These are phyloP conservation scores for Mallotus nudiflorus DNA, from an alignment of 345 rosid species.

Conservation along the genomic window DNA sequence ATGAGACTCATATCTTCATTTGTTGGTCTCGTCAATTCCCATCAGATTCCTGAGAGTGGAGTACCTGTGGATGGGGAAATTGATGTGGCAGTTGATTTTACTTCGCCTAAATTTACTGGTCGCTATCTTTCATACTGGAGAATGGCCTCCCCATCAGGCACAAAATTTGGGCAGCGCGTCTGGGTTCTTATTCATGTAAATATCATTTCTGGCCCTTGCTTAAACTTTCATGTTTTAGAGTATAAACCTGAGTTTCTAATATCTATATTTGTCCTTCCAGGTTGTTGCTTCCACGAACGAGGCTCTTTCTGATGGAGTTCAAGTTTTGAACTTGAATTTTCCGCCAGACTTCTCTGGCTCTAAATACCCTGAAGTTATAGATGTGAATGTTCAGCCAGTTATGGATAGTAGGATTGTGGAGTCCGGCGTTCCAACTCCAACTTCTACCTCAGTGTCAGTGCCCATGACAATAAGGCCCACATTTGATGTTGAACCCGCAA, in stretches of 20 bases:
- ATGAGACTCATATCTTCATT: neutral
- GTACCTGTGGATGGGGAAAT: constrained; percentile 63
- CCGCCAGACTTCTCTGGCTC: constrained; percentile 42
- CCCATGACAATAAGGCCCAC: constrained; percentile 25
- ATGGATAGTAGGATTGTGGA: constrained; percentile 28
- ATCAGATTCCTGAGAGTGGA: constrained; percentile 69
- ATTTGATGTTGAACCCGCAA: constrained; percentile 30
- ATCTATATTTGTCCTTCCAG: constrained; percentile 33
- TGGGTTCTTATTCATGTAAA: constrained; percentile 88
- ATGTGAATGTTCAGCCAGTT: constrained; percentile 38
- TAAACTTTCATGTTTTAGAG: neutral
- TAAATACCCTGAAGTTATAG: constrained; percentile 28
- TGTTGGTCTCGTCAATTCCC: constrained; percentile 7
- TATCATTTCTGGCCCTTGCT: neutral
- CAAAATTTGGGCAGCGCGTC: constrained; percentile 85
- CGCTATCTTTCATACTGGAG: constrained; percentile 88
- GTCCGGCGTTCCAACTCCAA: constrained; percentile 1
- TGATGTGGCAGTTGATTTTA: constrained; percentile 74
- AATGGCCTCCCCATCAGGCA: constrained; percentile 66
- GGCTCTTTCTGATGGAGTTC: constrained; percentile 24
- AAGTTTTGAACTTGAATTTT: constrained; percentile 68
- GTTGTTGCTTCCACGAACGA: constrained; percentile 58
- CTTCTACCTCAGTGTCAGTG: constrained; percentile 9
- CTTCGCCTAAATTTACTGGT: constrained; percentile 74
- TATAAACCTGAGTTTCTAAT: too few species aligned